Evolutionary conservation across 202 grass and related monocot species (phyloP).

Genomic region (Digitaria exilis): DNA sequence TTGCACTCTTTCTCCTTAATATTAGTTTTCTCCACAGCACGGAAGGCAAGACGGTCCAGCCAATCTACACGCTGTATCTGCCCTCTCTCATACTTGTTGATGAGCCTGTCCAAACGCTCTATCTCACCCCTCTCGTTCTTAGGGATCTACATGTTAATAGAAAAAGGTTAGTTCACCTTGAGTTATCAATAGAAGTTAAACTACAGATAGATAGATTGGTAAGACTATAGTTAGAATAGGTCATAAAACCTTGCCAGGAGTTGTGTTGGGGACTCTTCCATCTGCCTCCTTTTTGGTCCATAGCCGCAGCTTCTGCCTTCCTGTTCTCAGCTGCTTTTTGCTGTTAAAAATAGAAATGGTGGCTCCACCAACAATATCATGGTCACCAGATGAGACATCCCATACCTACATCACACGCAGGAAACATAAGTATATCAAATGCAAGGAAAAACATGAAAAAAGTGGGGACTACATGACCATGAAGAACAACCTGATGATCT

Average conservation of each 20-base stretch:
- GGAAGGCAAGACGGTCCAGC: constrained; percentile 78
- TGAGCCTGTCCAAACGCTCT: constrained; percentile 77
- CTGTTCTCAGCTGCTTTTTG: constrained; percentile 86
- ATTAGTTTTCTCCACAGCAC: constrained; percentile 63
- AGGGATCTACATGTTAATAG: constrained; percentile 49
- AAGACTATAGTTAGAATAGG: background rate
- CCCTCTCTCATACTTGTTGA: constrained; percentile 91
- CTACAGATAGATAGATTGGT: background rate
- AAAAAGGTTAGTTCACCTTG: constrained; percentile 7
- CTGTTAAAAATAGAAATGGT: constrained; percentile 89
- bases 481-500: too few species aligned
- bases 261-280: constrained; percentile 74
- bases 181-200: background rate
- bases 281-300: constrained; percentile 76
- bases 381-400: constrained; percentile 64
- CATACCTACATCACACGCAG: constrained; percentile 56
- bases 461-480: background rate
- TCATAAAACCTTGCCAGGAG: constrained; percentile 79
- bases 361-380: constrained; percentile 63
- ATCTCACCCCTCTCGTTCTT: constrained; percentile 84
- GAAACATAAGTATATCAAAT: background rate
- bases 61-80: constrained; percentile 90
- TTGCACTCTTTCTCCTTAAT: constrained; percentile 56
- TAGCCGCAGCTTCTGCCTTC: constrained; percentile 67
- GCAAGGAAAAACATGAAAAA: background rate